Conservation (phyloP, 148 eudicot species). For the Vaccinium darrowii region DNA sequence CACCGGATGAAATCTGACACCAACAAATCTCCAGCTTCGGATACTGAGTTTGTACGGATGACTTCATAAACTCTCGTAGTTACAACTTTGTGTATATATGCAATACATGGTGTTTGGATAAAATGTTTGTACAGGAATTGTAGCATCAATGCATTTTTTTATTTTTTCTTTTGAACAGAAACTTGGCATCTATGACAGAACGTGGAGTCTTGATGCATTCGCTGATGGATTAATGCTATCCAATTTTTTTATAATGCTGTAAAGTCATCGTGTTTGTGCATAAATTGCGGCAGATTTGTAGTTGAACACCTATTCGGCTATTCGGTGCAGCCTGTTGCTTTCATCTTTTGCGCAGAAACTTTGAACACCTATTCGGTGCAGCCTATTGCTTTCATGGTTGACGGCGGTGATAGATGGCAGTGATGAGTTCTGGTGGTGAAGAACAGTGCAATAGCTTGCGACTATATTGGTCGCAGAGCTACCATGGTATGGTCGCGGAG, state of each 20-base stretch:
- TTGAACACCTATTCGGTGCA: too few relatives aligned
- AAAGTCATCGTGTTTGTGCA: not conserved
- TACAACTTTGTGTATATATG: slow-evolving; percentile 3
- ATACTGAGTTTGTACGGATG: not conserved
- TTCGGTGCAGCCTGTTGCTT: not conserved
- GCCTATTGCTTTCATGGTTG: too few relatives aligned
- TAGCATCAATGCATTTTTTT: slow-evolving; percentile 9
- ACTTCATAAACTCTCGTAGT: not conserved
- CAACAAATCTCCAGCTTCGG: not conserved
- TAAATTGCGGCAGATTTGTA: not conserved
- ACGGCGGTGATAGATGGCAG: too few relatives aligned
- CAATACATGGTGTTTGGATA: slow-evolving; percentile 18
- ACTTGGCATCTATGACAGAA: too few relatives aligned
- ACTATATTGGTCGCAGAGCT: too few relatives aligned
- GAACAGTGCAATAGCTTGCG: too few relatives aligned
- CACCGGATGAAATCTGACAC: not conserved
- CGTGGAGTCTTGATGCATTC: not conserved
- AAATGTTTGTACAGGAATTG: slow-evolving; percentile 18
- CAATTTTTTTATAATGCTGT: slow-evolving; percentile 3
- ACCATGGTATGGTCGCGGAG: too few relatives aligned
- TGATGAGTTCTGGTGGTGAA: too few relatives aligned
- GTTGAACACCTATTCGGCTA: not conserved
- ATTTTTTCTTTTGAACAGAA: too few relatives aligned
- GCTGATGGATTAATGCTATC: slow-evolving; percentile 2
- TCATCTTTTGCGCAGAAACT: not conserved